Conservation (phyloP, 1,139 yeast species). For the Geotrichum phurueaensis region DNA sequence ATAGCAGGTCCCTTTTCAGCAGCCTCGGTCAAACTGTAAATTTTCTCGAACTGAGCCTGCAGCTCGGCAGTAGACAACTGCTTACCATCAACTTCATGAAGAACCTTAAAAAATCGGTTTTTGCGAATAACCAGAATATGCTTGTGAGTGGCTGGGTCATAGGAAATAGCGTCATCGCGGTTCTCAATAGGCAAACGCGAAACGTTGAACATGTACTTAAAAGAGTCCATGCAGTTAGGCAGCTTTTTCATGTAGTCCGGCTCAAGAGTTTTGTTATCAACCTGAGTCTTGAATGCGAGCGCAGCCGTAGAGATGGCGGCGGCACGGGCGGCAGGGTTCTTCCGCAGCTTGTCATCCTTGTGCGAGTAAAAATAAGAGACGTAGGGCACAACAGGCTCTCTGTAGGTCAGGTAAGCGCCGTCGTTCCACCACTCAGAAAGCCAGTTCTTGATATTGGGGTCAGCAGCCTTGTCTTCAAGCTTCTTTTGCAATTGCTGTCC, state of each 20-base stretch:
- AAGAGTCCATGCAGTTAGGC: slow-evolving; percentile 93
- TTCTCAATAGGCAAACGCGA: slow-evolving; percentile 68
- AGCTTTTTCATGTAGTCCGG: slow-evolving; percentile 77
- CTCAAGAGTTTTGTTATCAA: slow-evolving; percentile 39
- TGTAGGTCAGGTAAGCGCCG: slow-evolving; percentile 82
- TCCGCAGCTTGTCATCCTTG: slow-evolving; percentile 51
- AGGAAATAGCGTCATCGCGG: slow-evolving; percentile 31
- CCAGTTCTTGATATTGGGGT: slow-evolving; percentile 70
- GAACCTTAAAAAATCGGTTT: slow-evolving; percentile 77
- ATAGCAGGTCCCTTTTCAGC: slow-evolving; percentile 49
- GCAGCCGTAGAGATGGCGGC: slow-evolving; percentile 48
- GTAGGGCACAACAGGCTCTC: slow-evolving; percentile 91
- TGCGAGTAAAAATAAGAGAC: slow-evolving; percentile 89
- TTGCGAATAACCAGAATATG: slow-evolving; percentile 69
- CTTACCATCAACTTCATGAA: slow-evolving; percentile 48
- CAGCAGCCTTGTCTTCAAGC: slow-evolving; percentile 52
- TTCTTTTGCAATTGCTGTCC: slow-evolving; percentile 68
- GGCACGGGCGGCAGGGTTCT: slow-evolving; percentile 72
- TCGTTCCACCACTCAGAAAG: slow-evolving; percentile 91
- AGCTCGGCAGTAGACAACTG: slow-evolving; percentile 57
- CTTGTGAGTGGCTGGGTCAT: slow-evolving; percentile 52
- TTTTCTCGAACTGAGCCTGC: slow-evolving; percentile 56
- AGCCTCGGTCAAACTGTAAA: slow-evolving; percentile 43
- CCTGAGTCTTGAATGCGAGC: slow-evolving; percentile 36
- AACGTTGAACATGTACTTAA: slow-evolving; percentile 86